Evolutionary conservation across 2,329 filamentous ascomycete genomes (phyloP).

Genomic region (Aspergillus sp.): DNA sequence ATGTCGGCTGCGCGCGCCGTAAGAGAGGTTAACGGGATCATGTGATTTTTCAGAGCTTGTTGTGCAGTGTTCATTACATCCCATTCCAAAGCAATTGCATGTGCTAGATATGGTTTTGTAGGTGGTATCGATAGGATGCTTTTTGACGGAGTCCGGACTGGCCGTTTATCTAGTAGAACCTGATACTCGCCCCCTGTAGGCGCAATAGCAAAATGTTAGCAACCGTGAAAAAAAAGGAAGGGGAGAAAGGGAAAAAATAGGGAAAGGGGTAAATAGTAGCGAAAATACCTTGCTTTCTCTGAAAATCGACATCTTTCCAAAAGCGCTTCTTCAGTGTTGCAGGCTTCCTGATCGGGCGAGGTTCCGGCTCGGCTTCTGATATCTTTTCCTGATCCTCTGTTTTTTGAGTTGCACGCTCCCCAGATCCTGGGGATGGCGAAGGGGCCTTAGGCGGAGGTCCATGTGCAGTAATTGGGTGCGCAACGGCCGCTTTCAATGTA

Average conservation of each 20-base stretch:
- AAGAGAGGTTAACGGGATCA: constrained; percentile 87
- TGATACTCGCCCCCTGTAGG: constrained; percentile 51
- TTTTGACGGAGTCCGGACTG: constrained; percentile 72
- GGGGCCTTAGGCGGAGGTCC: constrained; percentile 62
- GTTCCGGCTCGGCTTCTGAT: constrained; percentile 10
- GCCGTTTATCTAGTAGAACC: constrained; percentile 73
- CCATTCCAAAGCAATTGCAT: constrained; percentile 90
- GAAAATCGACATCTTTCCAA: constrained; percentile 80
- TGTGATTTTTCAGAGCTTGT: constrained; percentile 80
- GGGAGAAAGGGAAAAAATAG: neutral
- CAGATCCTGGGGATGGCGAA: constrained; percentile 49
- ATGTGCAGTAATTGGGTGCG: constrained; percentile 58
- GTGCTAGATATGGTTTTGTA: constrained; percentile 77
- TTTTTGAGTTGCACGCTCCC: constrained; percentile 50
- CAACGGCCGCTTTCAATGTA: constrained; percentile 49
- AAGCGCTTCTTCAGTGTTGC: constrained; percentile 68
- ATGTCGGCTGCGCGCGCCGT: constrained; percentile 83
- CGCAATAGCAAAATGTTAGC: constrained; percentile 4
- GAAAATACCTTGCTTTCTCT: constrained; percentile 61
- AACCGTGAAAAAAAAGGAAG: neutral
- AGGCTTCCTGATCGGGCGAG: constrained; percentile 31
- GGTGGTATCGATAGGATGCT: constrained; percentile 73
- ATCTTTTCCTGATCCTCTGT: constrained; percentile 34
- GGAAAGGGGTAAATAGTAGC: neutral
- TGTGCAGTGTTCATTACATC: constrained; percentile 77